A percentile compares a stretch with the other conserved stretches of the same genome.
Evolutionary conservation across 148 eudicot species (phyloP).

Genomic region (Rhododendron molle): DNA sequence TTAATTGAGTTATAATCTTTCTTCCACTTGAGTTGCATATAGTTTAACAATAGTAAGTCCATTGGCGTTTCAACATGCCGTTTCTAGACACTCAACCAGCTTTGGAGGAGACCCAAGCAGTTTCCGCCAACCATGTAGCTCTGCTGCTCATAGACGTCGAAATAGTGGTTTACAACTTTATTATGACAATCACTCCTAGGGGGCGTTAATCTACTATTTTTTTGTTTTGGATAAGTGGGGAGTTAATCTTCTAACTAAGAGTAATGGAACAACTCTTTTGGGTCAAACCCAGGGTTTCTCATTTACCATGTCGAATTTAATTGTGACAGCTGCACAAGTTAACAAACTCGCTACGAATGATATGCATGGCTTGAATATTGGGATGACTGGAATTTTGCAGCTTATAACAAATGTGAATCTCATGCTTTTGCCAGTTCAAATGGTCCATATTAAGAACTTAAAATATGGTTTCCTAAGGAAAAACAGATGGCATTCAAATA

Average conservation of each 20-base stretch:
- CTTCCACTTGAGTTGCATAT: not conserved
- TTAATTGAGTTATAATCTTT: slow-evolving; percentile 1
- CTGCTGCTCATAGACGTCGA: not conserved
- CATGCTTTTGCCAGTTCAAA: not conserved
- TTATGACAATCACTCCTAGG: not conserved
- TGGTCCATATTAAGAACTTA: not conserved
- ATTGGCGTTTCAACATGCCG: not conserved
- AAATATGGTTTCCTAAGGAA: not conserved
- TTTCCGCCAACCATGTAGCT: not conserved
- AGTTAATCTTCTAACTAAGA: not conserved
- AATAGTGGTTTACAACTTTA: not conserved
- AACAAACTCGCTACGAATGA: not conserved
- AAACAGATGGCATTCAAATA: not conserved
- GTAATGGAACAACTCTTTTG: not conserved
- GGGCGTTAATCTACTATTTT: not conserved
- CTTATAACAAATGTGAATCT: not conserved
- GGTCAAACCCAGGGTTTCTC: not conserved
- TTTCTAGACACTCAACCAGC: not conserved
- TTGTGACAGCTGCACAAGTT: not conserved
- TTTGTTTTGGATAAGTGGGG: not conserved
- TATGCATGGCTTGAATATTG: not conserved
- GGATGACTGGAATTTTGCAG: not conserved
- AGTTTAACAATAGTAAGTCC: not conserved
- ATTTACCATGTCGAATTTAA: not conserved
- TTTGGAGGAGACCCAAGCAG: not conserved